Evolutionary conservation across 306 rosid genomes (phyloP).

Genomic region (Castanea mollissima): DNA sequence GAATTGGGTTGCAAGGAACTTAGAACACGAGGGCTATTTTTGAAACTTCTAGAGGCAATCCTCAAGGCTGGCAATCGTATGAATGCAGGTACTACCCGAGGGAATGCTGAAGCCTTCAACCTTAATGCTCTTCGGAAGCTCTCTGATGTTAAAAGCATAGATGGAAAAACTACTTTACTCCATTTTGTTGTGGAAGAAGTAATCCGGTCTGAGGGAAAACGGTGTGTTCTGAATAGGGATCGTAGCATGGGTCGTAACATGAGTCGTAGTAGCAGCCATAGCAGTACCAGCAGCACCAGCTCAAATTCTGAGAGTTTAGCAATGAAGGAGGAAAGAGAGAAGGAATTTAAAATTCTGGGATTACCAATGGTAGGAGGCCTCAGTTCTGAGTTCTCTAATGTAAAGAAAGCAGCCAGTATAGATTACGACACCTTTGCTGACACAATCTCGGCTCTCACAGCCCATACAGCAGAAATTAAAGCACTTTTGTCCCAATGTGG

Average conservation of each 20-base stretch:
- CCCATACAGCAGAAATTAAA: conserved; percentile 36
- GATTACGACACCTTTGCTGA: conserved; percentile 54
- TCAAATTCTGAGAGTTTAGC: conserved; percentile 18
- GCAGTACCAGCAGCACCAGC: conserved; percentile 8
- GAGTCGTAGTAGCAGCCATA: conserved; percentile 26
- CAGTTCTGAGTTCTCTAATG: conserved; percentile 74
- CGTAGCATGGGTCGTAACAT: conserved; percentile 48
- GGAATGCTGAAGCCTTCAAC: conserved; percentile 93
- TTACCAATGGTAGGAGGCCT: conserved; percentile 88
- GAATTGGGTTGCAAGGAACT: conserved; percentile 85
- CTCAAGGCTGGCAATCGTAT: conserved; percentile 93
- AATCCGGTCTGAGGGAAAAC: conserved; percentile 85
- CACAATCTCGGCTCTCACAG: conserved; percentile 47
- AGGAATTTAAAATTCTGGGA: conserved; percentile 68
- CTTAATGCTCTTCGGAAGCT: conserved; percentile 79
- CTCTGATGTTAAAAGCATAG: conserved; percentile 79
- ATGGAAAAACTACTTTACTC: conserved; percentile 87
- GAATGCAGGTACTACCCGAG: conserved; percentile 93
- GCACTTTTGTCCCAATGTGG: conserved; percentile 38
- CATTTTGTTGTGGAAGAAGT: conserved; percentile 96
- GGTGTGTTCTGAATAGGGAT: conserved; percentile 55
- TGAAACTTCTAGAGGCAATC: conserved; percentile 89
- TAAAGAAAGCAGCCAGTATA: conserved; percentile 66
- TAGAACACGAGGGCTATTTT: conserved; percentile 64
- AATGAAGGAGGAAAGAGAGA: conserved; percentile 58